Conservation (phyloP, 345 rosid genomes). For the Xanthoceras sorbifolium region DNA sequence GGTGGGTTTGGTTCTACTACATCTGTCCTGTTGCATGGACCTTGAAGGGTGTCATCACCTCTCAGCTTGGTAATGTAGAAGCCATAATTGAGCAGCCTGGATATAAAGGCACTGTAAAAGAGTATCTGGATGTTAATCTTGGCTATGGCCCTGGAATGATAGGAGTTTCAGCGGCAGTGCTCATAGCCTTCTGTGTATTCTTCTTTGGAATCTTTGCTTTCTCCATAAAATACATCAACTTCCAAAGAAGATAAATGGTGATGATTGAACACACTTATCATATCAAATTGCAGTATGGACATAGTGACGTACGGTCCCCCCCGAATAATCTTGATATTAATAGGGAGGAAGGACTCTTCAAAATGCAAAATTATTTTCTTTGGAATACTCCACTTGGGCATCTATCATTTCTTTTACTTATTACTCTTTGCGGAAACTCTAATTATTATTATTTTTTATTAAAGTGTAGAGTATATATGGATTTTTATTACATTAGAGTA, state of each 20-base stretch:
- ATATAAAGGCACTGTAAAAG: conserved; percentile 29
- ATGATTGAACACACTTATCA: background rate
- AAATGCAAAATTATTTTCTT: too few species aligned
- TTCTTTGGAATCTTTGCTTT: conserved; percentile 45
- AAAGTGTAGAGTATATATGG: too few species aligned
- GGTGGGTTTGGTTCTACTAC: conserved; percentile 99
- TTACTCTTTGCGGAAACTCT: too few species aligned
- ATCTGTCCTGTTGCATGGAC: conserved; percentile 84
- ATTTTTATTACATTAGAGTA: too few species aligned
- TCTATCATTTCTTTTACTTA: too few species aligned
- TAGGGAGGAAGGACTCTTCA: too few species aligned
- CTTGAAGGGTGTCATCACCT: conserved; percentile 64
- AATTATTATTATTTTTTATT: too few species aligned
- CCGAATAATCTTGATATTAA: too few species aligned
- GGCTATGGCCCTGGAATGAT: conserved; percentile 52
- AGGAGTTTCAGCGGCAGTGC: conserved; percentile 18
- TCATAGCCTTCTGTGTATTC: conserved; percentile 46
- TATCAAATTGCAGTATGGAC: too few species aligned
- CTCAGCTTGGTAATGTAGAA: conserved; percentile 66
- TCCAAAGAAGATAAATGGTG: conserved; percentile 51
- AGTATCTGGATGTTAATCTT: conserved; percentile 39
- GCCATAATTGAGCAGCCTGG: conserved; percentile 44
- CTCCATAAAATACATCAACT: conserved; percentile 54
- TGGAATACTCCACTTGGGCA: too few species aligned
- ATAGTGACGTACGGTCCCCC: too few species aligned